Evolutionary conservation across 805 yeast species (phyloP).

Genomic region (Saturnispora mendoncae): DNA sequence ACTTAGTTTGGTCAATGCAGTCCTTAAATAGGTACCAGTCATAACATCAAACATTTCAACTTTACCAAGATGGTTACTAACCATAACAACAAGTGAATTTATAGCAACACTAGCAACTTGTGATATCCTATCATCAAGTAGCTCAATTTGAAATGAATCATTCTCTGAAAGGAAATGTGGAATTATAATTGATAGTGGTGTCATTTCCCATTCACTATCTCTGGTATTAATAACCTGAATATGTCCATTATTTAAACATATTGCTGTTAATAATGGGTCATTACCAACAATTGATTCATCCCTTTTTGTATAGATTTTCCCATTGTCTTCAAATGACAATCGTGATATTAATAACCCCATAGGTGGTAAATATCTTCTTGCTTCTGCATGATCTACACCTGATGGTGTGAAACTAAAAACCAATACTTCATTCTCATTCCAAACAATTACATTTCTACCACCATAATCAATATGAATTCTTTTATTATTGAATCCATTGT

Average conservation of each 20-base stretch:
- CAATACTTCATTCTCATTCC: conserved; percentile 16
- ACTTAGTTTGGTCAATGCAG: conserved; percentile 17
- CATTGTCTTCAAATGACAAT: conserved; percentile 21
- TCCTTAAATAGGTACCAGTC: conserved; percentile 35
- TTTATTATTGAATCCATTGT: conserved; percentile 10
- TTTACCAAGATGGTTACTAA: conserved; percentile 37
- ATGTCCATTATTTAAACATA: conserved; percentile 33
- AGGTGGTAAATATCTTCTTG: conserved; percentile 4
- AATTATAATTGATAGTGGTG: conserved; percentile 16
- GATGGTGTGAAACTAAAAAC: conserved; percentile 14
- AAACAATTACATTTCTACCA: conserved; percentile 19
- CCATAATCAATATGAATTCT: conserved; percentile 28
- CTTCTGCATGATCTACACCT: conserved; percentile 2
- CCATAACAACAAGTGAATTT: conserved; percentile 25
- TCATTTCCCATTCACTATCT: conserved; percentile 16
- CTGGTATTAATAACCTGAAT: conserved; percentile 38
- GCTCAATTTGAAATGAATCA: conserved; percentile 14
- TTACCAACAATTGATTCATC: conserved; percentile 22
- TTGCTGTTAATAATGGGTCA: conserved; percentile 24
- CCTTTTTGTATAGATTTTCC: conserved; percentile 11
- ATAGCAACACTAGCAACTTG: conserved; percentile 24
- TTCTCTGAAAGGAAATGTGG: conserved; percentile 20
- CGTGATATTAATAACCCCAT: conserved; percentile 14
- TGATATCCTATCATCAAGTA: conserved; percentile 16
- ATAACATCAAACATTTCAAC: conserved; percentile 34